phyloP scores from a whole-genome alignment of 148 eudicot species.

The Arbutus unedo region DNA sequence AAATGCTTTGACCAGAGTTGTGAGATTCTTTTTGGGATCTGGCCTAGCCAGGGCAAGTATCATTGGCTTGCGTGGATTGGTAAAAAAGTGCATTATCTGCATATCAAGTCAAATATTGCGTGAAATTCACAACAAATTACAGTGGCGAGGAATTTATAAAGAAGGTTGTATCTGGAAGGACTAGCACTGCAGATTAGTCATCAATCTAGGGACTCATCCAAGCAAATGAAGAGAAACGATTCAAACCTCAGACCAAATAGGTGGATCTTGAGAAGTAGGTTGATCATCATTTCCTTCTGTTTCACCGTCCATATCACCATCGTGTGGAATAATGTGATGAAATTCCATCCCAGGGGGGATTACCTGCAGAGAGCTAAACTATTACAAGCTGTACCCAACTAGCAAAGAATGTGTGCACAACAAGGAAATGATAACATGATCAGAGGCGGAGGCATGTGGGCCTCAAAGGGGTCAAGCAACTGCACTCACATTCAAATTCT shows the following conservation, averaged over 20 bases:
- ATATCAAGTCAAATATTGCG: slow-evolving; percentile 7
- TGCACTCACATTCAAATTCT: too few relatives aligned
- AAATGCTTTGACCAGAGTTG: slow-evolving; percentile 94
- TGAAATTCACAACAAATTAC: not conserved
- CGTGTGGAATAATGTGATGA: slow-evolving; percentile 90
- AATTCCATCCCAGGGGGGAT: slow-evolving; percentile 99
- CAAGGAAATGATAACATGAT: not conserved
- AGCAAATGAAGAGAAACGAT: slow-evolving; percentile 12
- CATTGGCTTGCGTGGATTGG: slow-evolving; percentile 97
- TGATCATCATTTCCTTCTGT: slow-evolving; percentile 72
- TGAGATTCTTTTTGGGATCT: slow-evolving; percentile 97
- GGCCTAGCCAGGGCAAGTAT: slow-evolving; percentile 99
- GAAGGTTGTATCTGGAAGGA: not conserved
- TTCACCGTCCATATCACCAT: slow-evolving; percentile 82
- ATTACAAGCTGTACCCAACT: not conserved
- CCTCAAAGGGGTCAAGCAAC: too few relatives aligned
- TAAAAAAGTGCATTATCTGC: slow-evolving; percentile 95
- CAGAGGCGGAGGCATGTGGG: too few relatives aligned
- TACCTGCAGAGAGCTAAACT: slow-evolving; percentile 43
- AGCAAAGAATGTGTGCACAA: not conserved
- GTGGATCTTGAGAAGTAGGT: slow-evolving; percentile 76
- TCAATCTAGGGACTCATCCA: not conserved
- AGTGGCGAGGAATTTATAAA: not conserved
- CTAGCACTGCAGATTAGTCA: not conserved
- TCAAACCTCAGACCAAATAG: slow-evolving; percentile 87